These are phyloP conservation scores for Aureobasidium sp. DNA, from an alignment of 2,329 filamentous ascomycete species.

Conservation along the genomic window DNA sequence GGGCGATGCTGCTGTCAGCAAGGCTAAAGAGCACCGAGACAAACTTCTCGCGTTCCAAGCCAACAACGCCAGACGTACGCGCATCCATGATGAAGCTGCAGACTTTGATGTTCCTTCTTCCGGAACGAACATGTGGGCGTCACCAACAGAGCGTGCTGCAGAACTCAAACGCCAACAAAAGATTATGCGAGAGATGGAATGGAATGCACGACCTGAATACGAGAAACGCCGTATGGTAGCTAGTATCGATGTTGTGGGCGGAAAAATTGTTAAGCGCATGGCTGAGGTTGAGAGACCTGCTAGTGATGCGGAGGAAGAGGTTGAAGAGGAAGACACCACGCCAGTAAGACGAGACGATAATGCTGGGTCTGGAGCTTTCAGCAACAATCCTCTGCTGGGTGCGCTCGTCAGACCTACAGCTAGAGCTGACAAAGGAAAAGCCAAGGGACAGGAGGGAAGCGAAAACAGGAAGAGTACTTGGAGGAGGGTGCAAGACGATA, in stretches of 20 bases:
- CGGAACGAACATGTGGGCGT: constrained; percentile 72
- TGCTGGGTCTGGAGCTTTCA: constrained; percentile 47
- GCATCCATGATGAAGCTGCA: constrained; percentile 76
- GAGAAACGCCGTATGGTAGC: constrained; percentile 81
- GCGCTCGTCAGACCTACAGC: constrained; percentile 57
- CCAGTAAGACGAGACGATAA: constrained; percentile 22
- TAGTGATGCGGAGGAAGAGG: constrained; percentile 44
- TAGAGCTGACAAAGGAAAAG: constrained; percentile 45
- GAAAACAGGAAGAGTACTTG: constrained; percentile 31
- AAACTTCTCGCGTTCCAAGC: constrained; percentile 74
- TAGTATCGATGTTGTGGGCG: constrained; percentile 72
- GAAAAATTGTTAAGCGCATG: constrained; percentile 68
- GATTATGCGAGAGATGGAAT: constrained; percentile 74
- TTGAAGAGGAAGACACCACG: constrained; percentile 26
- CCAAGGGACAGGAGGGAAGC: constrained; percentile 28
- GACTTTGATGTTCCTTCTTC: constrained; percentile 57
- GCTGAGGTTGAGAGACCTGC: constrained; percentile 50
- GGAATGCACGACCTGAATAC: constrained; percentile 75
- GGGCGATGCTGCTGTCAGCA: constrained; percentile 51
- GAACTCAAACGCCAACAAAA: constrained; percentile 83
- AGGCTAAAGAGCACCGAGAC: constrained; percentile 71
- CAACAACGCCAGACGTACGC: constrained; percentile 75
- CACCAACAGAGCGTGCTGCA: constrained; percentile 68
- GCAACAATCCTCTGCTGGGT: constrained; percentile 58
- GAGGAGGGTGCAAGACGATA: constrained; percentile 45